These are phyloP conservation scores for Phaeotremella fagi DNA, from an alignment of 768 basidiomycete genomes.

Conservation along the genomic window DNA sequence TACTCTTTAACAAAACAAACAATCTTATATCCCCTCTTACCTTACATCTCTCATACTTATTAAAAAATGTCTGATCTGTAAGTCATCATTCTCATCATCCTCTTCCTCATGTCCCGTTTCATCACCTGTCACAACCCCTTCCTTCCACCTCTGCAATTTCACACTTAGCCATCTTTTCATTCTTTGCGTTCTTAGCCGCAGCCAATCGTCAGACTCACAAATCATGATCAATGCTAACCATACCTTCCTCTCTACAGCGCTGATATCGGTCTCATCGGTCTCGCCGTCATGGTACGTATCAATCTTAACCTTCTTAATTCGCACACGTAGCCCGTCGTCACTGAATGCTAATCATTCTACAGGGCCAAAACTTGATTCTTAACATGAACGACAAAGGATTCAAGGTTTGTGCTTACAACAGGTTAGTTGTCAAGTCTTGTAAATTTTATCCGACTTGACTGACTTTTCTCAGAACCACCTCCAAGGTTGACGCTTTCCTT, in stretches of 20 bases:
- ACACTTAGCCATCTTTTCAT: too few relatives aligned
- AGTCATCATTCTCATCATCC: background rate
- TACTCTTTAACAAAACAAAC: background rate
- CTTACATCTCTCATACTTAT: background rate
- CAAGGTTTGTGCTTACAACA: slow-evolving; percentile 94
- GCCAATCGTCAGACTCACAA: too few relatives aligned
- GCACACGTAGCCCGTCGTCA: background rate
- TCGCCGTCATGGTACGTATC: slow-evolving; percentile 61
- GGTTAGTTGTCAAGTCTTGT: too few relatives aligned
- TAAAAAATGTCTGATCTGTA: background rate
- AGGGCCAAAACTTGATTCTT: slow-evolving; percentile 95
- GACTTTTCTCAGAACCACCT: slow-evolving; percentile 58
- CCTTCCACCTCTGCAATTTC: too few relatives aligned
- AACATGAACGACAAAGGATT: slow-evolving; percentile 99
- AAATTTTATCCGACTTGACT: background rate
- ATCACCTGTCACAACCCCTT: background rate
- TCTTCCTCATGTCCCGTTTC: background rate
- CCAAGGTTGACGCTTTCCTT: slow-evolving; percentile 94
- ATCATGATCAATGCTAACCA: too few relatives aligned
- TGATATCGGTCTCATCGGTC: slow-evolving; percentile 96
- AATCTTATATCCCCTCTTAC: background rate
- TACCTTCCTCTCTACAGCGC: too few relatives aligned
- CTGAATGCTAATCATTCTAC: too few relatives aligned
- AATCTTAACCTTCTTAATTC: background rate
- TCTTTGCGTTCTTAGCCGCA: too few relatives aligned